Percentiles rank a stretch among this genome's conserved stretches.
Conservation (phyloP, 2,329 filamentous ascomycete species). For the Aspergillus clavatus region DNA sequence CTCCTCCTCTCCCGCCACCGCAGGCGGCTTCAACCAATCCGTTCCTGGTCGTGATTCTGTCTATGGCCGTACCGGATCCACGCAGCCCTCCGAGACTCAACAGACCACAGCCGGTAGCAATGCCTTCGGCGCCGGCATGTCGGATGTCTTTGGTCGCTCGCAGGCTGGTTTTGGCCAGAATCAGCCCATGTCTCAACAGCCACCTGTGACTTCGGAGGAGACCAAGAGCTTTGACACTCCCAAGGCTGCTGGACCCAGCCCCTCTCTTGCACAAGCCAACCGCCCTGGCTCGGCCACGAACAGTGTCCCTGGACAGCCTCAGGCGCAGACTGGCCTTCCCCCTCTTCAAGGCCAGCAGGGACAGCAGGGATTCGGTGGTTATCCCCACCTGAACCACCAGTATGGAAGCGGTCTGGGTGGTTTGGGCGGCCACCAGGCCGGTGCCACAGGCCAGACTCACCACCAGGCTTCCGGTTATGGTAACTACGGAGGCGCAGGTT, state of each 20-base stretch:
- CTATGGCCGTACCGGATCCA: slow-evolving; percentile 56
- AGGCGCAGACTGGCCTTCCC: slow-evolving; percentile 49
- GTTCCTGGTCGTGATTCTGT: slow-evolving; percentile 51
- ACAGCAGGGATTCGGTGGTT: slow-evolving; percentile 55
- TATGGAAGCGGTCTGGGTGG: slow-evolving; percentile 47
- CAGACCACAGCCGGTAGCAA: slow-evolving; percentile 47
- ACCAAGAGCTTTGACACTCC: slow-evolving; percentile 55
- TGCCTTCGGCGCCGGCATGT: slow-evolving; percentile 48
- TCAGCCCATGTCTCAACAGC: slow-evolving; percentile 50
- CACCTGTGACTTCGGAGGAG: slow-evolving; percentile 47
- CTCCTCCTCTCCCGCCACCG: slow-evolving; percentile 59
- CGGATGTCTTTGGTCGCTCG: slow-evolving; percentile 57
- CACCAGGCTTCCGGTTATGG: slow-evolving; percentile 41
- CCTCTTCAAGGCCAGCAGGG: slow-evolving; percentile 50
- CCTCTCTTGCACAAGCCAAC: slow-evolving; percentile 57
- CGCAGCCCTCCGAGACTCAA: slow-evolving; percentile 52
- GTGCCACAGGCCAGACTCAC: slow-evolving; percentile 36
- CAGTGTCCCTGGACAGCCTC: slow-evolving; percentile 49
- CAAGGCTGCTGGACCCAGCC: slow-evolving; percentile 56
- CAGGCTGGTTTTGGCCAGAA: slow-evolving; percentile 54
- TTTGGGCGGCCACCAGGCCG: slow-evolving; percentile 39
- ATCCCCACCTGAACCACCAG: slow-evolving; percentile 52
- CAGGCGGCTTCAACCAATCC: slow-evolving; percentile 42
- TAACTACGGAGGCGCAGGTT: slow-evolving; percentile 40
- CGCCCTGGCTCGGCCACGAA: slow-evolving; percentile 61